Conservation (phyloP, 2,329 filamentous ascomycete genomes). For the Endoconidiophora polonica region DNA sequence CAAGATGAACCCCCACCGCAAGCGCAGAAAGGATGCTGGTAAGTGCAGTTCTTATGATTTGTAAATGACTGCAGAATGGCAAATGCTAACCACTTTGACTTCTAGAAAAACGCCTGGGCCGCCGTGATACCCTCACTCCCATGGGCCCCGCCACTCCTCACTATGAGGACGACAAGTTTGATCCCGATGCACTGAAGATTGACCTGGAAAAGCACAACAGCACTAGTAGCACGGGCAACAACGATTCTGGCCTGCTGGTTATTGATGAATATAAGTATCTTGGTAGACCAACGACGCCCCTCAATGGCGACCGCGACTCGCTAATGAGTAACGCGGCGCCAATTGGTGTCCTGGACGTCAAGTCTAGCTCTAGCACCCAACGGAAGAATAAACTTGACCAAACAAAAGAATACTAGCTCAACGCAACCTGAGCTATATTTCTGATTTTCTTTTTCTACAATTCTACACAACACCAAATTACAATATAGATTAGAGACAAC, state of each 20-base stretch:
- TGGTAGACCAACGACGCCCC: conserved; percentile 11
- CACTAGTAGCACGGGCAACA: conserved; percentile 16
- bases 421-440: no score
- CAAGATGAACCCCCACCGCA: conserved; percentile 79
- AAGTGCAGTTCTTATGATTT: conserved; percentile 25
- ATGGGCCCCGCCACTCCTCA: conserved; percentile 77
- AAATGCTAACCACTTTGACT: conserved; percentile 17
- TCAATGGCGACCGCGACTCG: conserved; percentile 17
- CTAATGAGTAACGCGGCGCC: conserved; percentile 24
- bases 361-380: background rate
- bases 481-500: no score
- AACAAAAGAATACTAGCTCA: no score
- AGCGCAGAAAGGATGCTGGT: conserved; percentile 78
- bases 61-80: conserved; percentile 2
- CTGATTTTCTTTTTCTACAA: no score
- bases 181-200: background rate
- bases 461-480: no score
- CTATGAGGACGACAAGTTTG: background rate
- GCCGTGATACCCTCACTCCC: conserved; percentile 65
- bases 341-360: conserved; percentile 13
- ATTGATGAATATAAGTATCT: no score
- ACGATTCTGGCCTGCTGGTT: no score
- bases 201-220: background rate
- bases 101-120: conserved; percentile 46
- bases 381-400: no score